Evolutionary conservation across 139 green algal species (phyloP), one percentile per base, ranked within the genome.

Genomic region (Raphidocelis subcapitata): DNA sequence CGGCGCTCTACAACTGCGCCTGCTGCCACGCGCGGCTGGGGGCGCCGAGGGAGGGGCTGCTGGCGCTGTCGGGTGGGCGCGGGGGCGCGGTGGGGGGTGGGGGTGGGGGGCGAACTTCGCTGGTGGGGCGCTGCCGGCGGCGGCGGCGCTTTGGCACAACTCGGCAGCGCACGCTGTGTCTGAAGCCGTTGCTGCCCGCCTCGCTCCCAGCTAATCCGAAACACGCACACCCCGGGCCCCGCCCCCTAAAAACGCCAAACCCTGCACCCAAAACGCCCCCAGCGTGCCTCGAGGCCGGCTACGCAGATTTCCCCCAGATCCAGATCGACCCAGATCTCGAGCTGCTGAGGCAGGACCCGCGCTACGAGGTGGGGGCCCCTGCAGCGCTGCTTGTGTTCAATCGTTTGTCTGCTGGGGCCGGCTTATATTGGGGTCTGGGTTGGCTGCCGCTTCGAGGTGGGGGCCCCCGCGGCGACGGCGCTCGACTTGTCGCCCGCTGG

Each of bases 1-100:
- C 90, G 2, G 83, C 85, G 4, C 78, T 95, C 36, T 96, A 91
- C 84, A 96, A 96, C 81, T 92, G 94, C 32, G 91, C 91, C 0
- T 96, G 91, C 79, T 95, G 89, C 75, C 83, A 92, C 67, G 79
- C 80, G 16, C 64, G 75, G 62, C 72, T 92, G 55, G 75, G 84
- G 2, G 80, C 93, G 36, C 60, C 69, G 12, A 84, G 84, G 18
- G 84, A 73, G 23, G 85, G 78, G 1, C 72, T 93, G 35, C 57
- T 91, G 46, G 82, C 89, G 2, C 62, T 96, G 12, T 77, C 86
- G 63, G 83, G 85, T 89, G 65, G 20, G 69, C 35, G 16, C 14
- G 35, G 29, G 26, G 62, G 31, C n/a, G 62, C 16, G 29, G 28
- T 28, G 35, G 35, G n/a, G 3, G 32, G 12, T 54, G 55, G n/a